These are phyloP conservation scores for Wickerhamiella bombiphila DNA, from an alignment of 805 yeast species.

Conservation along the genomic window DNA sequence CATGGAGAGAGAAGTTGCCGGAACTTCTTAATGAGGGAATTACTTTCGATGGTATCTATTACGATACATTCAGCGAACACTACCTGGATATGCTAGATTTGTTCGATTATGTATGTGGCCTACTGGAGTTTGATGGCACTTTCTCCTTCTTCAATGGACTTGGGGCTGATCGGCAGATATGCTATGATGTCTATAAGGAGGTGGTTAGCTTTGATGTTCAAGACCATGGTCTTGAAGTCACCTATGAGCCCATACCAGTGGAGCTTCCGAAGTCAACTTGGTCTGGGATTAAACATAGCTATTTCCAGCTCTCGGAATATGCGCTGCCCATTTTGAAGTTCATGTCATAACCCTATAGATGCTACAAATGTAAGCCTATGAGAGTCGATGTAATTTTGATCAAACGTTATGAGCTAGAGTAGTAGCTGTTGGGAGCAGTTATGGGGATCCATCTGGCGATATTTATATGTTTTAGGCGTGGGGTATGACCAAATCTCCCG, in stretches of 20 bases:
- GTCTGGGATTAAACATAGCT: conserved; percentile 23
- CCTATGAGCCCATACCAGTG: conserved; percentile 29
- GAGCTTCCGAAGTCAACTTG: conserved; percentile 25
- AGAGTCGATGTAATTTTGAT: no score
- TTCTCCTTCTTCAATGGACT: conserved; percentile 88
- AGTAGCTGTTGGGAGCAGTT: no score
- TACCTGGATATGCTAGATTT: conserved; percentile 78
- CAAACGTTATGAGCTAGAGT: no score
- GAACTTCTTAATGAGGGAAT: conserved; percentile 47
- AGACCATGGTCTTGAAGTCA: conserved; percentile 60
- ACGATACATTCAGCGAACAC: conserved; percentile 88
- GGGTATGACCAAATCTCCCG: no score
- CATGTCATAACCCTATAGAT: no score
- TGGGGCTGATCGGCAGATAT: conserved; percentile 62
- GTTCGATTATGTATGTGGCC: conserved; percentile 67
- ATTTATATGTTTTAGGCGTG: no score
- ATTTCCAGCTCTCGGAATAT: conserved; percentile 23
- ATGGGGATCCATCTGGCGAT: no score
- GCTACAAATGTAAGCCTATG: no score
- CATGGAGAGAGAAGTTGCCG: conserved; percentile 80
- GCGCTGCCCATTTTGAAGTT: conserved; percentile 22
- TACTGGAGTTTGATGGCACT: conserved; percentile 65
- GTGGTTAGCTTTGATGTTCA: conserved; percentile 67
- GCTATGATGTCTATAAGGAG: conserved; percentile 71
- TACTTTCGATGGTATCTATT: conserved; percentile 80